Evolutionary conservation across 306 rosid species (phyloP), one percentile per base, ranked within the genome.

Genomic region (Adenanthera pavonina): DNA sequence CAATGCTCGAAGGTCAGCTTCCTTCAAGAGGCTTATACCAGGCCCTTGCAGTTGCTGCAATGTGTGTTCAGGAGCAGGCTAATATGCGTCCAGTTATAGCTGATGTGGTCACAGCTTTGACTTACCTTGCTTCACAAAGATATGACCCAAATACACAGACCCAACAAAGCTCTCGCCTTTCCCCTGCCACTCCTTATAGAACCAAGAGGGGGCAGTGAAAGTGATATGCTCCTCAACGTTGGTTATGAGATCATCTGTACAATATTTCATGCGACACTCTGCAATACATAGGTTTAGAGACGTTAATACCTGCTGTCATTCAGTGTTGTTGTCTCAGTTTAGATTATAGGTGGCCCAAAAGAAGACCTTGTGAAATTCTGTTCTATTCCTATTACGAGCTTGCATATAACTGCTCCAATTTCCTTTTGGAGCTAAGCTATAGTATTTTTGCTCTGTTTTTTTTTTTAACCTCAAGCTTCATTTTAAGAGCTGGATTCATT

Each of bases 41-140:
- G 88, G 99, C 98, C 51, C 97, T 95, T 69, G 99, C 99, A 14
- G 90, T 95, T 80, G 98, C 96, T 38, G 99, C 96, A 36, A 95
- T 93, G 99, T 95, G 99, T 83, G 98, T 95, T 43, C 99, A 95
- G 84, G 94, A 93, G 85, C 93, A 95, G 90, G 97, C 99, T 68
- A 86, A 86, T 83, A 86, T 93, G 94, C 90, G 99, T 34, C 99
- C 99, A 0, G 96, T 89, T 35, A 86, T 95, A 74, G 97, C 96
- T 51, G 99, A 95, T 83, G 99, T 95, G 15, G 98, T 95, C 84
- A 95, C 99, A 19, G 99, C 98, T 77, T 82, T 95, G 83, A 77
- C 90, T 59, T 95, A 95, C 86, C 99, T 95, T 72, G 96, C 99
- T 83, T 47, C 86, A 6, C 98, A 95, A 75, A 88, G 82, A 81